Base-by-base conservation (phyloP, 169 alveolate genomes). In the Plasmodium knowlesi region DNA sequence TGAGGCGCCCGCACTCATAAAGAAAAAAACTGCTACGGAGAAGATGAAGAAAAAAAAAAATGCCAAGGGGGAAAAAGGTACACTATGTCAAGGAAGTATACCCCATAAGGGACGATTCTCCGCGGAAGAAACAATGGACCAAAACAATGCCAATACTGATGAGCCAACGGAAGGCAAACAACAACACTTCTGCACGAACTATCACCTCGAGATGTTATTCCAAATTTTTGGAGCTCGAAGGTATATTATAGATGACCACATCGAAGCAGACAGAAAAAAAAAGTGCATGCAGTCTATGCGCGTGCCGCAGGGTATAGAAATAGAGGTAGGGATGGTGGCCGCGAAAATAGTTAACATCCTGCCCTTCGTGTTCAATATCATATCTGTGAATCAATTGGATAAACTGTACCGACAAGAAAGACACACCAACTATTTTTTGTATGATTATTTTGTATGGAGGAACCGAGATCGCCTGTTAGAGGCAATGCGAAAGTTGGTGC, bases 161-260 rank as follows among this genome's bases (percentile, higher is more conserved):
- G 71, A 86, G 22, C 57, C 34, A 10, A n/a, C 4, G 0, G 71
- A 53, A 57, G 5, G 28, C 8, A 41, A 53, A 10, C 14, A 32
- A 10, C 14, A 32, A 32, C 5, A 1, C 9, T 12, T 67, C 6
- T 78, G 80, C 22, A 28, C 71, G 16, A 54, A 61, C 5, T 34
- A 57, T 39, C 82, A 79, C 82, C 72, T 89, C 30, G 12, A 57
- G 32, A 89, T 79, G 73, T 9, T 89, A 16, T 89, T 89, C 71
- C 79, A 89, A 22, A 57, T 79, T 8, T 79, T 89, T 14, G 72
- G 71, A 19, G 10, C 34, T 19, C 0, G 25, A 0, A 89, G 78
- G 0, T 89, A 80, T 12, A 61, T 89, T 37, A 9, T 89, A 34
- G 94, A 89, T 39, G 83, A 89, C 37, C 53, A 16, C 25, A 16